A percentile compares a stretch with the other conserved stretches of the same genome.
phyloP scores from a whole-genome alignment of 2,329 filamentous ascomycete genomes.

The Ustulina deusta region DNA sequence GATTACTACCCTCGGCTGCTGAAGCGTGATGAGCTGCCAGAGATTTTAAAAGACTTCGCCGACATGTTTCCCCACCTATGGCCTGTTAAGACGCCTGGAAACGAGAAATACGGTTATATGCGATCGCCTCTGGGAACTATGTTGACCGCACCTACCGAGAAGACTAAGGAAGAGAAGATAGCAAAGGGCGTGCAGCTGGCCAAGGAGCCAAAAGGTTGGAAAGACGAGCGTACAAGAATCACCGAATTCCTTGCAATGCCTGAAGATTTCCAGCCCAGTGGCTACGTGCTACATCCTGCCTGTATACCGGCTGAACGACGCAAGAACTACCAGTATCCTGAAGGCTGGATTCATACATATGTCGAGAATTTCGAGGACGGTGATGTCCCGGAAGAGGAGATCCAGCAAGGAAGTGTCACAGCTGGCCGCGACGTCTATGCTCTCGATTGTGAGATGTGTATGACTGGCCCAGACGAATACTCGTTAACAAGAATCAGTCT shows the following conservation, averaged over 20 bases:
- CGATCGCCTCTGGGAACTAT: constrained; percentile 90
- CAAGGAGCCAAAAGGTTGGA: constrained; percentile 73
- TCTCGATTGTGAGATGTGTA: constrained; percentile 98
- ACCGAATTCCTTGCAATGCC: constrained; percentile 79
- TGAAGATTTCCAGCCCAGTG: constrained; percentile 83
- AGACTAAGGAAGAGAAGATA: constrained; percentile 74
- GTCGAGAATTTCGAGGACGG: constrained; percentile 76
- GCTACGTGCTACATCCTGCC: constrained; percentile 86
- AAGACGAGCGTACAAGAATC: constrained; percentile 82
- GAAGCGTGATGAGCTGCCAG: constrained; percentile 63
- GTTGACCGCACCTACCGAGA: constrained; percentile 78
- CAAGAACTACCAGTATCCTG: constrained; percentile 65
- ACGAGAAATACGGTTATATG: constrained; percentile 82
- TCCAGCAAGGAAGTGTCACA: constrained; percentile 85
- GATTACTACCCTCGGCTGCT: constrained; percentile 70
- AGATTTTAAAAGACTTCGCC: constrained; percentile 73
- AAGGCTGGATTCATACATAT: constrained; percentile 86
- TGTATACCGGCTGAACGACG: constrained; percentile 72
- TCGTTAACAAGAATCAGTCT: constrained; percentile 91
- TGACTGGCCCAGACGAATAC: constrained; percentile 81
- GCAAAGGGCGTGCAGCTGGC: constrained; percentile 71
- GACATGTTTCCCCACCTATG: constrained; percentile 89
- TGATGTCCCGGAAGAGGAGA: constrained; percentile 73
- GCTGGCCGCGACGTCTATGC: constrained; percentile 83
- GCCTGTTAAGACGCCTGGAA: constrained; percentile 89